Conservation (phyloP, 2,329 filamentous ascomycete species). For the Drechslerella dactyloides region DNA sequence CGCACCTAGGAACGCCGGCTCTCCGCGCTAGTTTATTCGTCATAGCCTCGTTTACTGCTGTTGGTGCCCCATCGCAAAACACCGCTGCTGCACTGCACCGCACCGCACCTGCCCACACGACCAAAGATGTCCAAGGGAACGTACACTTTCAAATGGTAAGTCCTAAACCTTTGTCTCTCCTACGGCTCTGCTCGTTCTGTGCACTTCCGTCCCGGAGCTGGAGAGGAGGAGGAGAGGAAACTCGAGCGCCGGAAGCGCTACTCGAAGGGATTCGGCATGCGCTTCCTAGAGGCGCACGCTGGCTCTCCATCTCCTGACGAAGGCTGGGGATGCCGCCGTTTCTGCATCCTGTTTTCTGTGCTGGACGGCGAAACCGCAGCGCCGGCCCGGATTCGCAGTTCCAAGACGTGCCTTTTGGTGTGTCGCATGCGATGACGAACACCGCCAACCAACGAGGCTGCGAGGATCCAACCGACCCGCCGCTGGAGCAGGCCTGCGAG, state of each 20-base stretch:
- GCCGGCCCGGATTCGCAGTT: background rate
- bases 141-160: conserved; percentile 50
- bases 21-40: background rate
- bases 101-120: conserved; percentile 24
- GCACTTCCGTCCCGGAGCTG: background rate
- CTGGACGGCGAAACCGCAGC: background rate
- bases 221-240: background rate
- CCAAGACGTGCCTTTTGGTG: conserved; percentile 9
- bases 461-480: background rate
- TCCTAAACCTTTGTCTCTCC: background rate
- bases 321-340: background rate
- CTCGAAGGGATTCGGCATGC: background rate
- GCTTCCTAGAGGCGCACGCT: background rate
- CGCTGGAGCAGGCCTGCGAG: background rate
- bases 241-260: background rate
- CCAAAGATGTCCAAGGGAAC: conserved; percentile 33
- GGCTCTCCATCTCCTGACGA: conserved; percentile 1
- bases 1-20: conserved; percentile 3
- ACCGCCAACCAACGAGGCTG: conserved; percentile 9
- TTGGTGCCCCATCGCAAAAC: conserved; percentile 10
- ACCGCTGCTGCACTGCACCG: background rate
- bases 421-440: conserved; percentile 48
- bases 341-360: background rate
- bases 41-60: background rate
- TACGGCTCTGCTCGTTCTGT: background rate